These are phyloP conservation scores for Pythium monospermum DNA, from an alignment of 352 stramenopile species.

Conservation along the genomic window DNA sequence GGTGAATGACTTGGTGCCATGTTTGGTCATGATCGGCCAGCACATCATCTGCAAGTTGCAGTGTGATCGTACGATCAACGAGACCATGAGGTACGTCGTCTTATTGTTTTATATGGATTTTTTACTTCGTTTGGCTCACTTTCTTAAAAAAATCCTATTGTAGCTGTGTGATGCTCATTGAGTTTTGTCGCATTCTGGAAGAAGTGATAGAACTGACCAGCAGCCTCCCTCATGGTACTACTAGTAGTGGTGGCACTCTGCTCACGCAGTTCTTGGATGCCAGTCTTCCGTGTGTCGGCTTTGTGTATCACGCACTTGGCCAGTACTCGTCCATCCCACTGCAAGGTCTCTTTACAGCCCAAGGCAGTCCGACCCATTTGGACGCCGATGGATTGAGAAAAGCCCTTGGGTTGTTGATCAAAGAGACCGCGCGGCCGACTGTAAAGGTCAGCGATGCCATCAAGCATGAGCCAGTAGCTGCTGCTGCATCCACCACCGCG, in stretches of 20 bases:
- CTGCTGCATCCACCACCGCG: not conserved
- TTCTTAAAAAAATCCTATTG: too few species aligned
- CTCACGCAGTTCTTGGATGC: slow-evolving; percentile 2
- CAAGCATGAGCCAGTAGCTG: not conserved
- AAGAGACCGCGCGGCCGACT: too few species aligned
- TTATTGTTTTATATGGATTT: slow-evolving; percentile 1
- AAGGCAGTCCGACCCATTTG: too few species aligned
- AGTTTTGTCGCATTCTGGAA: slow-evolving; percentile 55
- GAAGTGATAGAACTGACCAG: slow-evolving; percentile 28
- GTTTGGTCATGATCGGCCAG: not conserved
- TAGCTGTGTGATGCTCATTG: slow-evolving; percentile 66
- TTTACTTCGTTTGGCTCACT: too few species aligned
- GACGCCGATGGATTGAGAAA: too few species aligned
- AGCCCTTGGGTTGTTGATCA: too few species aligned
- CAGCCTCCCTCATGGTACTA: not conserved
- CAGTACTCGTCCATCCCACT: slow-evolving; percentile 11
- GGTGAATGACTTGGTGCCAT: slow-evolving; percentile 16
- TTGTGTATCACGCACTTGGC: slow-evolving; percentile 6
- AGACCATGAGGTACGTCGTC: slow-evolving; percentile 12
- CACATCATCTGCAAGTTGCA: slow-evolving; percentile 23
- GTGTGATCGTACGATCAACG: slow-evolving; percentile 8
- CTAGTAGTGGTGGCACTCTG: too few species aligned
- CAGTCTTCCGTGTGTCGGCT: slow-evolving; percentile 5
- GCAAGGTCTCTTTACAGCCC: slow-evolving; percentile 9
- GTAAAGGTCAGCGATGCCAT: not conserved